These are phyloP conservation scores for Marchantia paleacea DNA, from an alignment of 225 moss, liverwort and hornwort species.

Conservation along the genomic window DNA sequence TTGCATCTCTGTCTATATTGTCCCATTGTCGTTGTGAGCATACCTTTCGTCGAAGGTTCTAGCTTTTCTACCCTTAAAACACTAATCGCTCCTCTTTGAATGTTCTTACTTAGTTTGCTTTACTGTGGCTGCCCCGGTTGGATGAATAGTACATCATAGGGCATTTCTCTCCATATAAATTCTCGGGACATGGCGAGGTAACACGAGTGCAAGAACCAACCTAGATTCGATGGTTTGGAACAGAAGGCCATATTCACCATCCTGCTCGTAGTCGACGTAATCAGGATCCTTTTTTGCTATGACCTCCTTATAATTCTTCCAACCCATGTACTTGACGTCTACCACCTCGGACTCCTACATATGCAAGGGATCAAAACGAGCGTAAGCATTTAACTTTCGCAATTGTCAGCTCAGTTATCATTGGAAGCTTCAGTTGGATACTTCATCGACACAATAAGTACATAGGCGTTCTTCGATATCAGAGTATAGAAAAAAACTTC, in stretches of 20 bases:
- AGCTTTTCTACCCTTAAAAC: background rate
- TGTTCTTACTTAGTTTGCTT: too few species aligned
- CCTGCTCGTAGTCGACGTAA: constrained; percentile 63
- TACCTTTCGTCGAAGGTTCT: too few species aligned
- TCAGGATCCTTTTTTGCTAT: constrained; percentile 56
- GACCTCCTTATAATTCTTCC: constrained; percentile 72
- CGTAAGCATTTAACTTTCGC: background rate
- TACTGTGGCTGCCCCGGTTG: too few species aligned
- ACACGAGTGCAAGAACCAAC: constrained; percentile 33
- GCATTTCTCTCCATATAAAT: background rate
- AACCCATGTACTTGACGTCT: constrained; percentile 85
- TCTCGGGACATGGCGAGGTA: background rate
- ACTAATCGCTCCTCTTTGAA: background rate
- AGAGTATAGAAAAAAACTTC: too few species aligned
- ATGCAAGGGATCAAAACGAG: background rate
- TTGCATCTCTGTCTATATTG: background rate
- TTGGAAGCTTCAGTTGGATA: too few species aligned
- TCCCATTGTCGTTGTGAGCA: too few species aligned
- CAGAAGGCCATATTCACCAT: constrained; percentile 61
- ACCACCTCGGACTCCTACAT: constrained; percentile 87
- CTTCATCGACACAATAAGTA: background rate
- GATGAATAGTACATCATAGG: background rate
- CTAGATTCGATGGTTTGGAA: constrained; percentile 68
- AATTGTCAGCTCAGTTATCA: too few species aligned
- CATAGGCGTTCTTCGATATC: background rate